Percentiles rank a stretch among this genome's conserved stretches.
These are phyloP conservation scores for Botryotinia narcissicola DNA, from an alignment of 2,329 filamentous ascomycete genomes.

Conservation along the genomic window DNA sequence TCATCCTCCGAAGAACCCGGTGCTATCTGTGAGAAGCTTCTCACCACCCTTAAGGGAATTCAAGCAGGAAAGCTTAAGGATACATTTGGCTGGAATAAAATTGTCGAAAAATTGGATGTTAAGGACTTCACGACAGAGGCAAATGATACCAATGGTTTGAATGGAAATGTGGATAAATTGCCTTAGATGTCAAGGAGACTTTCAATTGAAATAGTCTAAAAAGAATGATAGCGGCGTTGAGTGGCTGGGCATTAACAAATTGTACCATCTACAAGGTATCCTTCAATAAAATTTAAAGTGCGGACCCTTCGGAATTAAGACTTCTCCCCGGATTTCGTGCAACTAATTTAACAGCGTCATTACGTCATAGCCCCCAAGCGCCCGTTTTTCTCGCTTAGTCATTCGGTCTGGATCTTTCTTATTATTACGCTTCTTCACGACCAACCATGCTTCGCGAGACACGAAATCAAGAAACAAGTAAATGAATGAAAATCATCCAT, in stretches of 20 bases:
- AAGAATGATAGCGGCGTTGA: background rate
- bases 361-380: background rate
- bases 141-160: constrained; percentile 29
- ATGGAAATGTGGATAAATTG: constrained; percentile 24
- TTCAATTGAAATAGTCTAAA: background rate
- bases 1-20: constrained; percentile 66
- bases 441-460: constrained; percentile 1
- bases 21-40: constrained; percentile 66
- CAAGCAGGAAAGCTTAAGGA: constrained; percentile 80
- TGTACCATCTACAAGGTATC: background rate
- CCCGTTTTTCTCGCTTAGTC: background rate
- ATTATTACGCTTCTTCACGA: background rate
- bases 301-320: background rate
- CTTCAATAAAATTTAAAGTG: constrained; percentile 1
- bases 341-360: background rate
- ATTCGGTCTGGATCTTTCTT: background rate
- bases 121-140: constrained; percentile 32
- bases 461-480: background rate
- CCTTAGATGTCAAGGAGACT: constrained; percentile 3
- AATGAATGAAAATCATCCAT: background rate
- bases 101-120: constrained; percentile 34
- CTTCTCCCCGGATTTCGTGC: background rate
- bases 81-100: constrained; percentile 40
- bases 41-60: constrained; percentile 77
- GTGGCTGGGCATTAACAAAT: background rate